Evolutionary conservation across 495 filamentous ascomycete species (phyloP).

Genomic region (Eremomyces bilateralis): DNA sequence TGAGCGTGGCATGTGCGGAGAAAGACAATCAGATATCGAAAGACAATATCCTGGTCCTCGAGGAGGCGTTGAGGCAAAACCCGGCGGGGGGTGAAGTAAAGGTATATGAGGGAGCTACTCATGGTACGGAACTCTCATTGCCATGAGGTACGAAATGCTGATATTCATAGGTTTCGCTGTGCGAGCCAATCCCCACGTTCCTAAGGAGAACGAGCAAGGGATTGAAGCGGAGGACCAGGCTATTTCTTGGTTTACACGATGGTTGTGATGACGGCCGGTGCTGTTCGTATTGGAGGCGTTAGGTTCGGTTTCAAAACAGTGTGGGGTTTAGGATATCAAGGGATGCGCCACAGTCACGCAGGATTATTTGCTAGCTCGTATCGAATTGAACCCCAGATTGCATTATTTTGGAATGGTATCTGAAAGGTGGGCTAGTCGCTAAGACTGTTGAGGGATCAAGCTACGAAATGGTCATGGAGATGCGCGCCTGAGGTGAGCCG

Average conservation of each 20-base stretch:
- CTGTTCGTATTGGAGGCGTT: too few relatives aligned
- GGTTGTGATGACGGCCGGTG: too few relatives aligned
- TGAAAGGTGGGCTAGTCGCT: too few relatives aligned
- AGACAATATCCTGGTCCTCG: neutral
- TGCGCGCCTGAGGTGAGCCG: too few relatives aligned
- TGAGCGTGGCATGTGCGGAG: neutral
- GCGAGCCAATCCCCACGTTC: neutral
- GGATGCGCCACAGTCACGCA: too few relatives aligned
- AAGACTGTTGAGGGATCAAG: too few relatives aligned
- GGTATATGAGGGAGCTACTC: neutral
- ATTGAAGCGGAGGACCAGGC: conserved; percentile 5
- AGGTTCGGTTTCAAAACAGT: too few relatives aligned
- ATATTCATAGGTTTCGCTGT: neutral
- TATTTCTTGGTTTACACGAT: conserved; percentile 2
- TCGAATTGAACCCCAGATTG: too few relatives aligned
- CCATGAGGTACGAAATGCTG: neutral
- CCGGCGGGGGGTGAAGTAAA: neutral
- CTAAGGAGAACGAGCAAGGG: conserved; percentile 1
- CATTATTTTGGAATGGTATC: too few relatives aligned
- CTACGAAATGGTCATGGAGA: too few relatives aligned
- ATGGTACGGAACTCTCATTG: neutral
- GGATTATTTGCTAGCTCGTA: too few relatives aligned
- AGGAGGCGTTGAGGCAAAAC: neutral
- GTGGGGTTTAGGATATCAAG: too few relatives aligned
- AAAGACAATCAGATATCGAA: neutral